Evolutionary conservation across 257 asterid genomes (phyloP).

Genomic region (Nemophila menziesii): DNA sequence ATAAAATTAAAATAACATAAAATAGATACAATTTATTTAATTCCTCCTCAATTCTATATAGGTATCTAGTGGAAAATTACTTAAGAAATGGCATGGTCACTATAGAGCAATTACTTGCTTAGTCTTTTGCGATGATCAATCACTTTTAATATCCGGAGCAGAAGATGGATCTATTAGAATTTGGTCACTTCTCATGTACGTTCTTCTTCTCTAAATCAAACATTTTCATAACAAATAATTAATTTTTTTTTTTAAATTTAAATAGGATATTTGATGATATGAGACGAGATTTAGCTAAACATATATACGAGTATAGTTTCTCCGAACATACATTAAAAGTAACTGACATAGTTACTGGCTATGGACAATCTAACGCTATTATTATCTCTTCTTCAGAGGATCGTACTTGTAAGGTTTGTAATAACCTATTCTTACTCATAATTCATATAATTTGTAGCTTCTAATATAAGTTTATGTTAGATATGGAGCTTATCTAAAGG

Average conservation of each 20-base stretch:
- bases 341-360: conserved; percentile 65
- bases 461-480: conserved; percentile 19
- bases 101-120: conserved; percentile 69
- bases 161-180: conserved; percentile 95
- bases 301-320: conserved; percentile 63
- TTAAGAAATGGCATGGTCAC: conserved; percentile 92
- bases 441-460: not conserved
- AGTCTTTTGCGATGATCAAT: conserved; percentile 71
- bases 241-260: not conserved
- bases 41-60: conserved; percentile 11
- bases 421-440: not conserved
- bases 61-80: conserved; percentile 76
- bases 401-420: conserved; percentile 84
- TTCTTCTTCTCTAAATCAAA: not conserved
- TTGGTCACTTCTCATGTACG: conserved; percentile 83
- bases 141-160: conserved; percentile 78
- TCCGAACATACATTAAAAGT: conserved; percentile 68
- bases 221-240: not conserved
- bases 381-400: conserved; percentile 90
- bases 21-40: too few relatives aligned
- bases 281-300: conserved; percentile 41
- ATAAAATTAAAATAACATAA: too few relatives aligned
- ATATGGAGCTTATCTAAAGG: conserved; percentile 84
- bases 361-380: conserved; percentile 64
- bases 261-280: conserved; percentile 71